Evolutionary conservation across 2,329 filamentous ascomycete species (phyloP).

Genomic region (Pseudocercospora crystallina): DNA sequence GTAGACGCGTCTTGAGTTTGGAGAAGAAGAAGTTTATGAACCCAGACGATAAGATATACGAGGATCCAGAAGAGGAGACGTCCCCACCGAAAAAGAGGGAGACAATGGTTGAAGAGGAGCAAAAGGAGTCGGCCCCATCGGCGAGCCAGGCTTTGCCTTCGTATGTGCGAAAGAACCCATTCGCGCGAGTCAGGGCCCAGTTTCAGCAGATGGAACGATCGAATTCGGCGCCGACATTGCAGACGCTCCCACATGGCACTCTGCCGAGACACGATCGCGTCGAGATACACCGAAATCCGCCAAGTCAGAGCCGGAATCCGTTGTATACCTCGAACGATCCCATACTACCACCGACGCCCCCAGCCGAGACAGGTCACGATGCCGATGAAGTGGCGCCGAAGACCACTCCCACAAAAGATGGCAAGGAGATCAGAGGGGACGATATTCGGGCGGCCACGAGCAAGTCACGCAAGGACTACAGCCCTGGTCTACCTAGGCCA

Average conservation of each 20-base stretch:
- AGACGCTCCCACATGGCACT: slow-evolving; percentile 23
- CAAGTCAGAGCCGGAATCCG: slow-evolving; percentile 78
- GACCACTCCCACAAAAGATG: slow-evolving; percentile 54
- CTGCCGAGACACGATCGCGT: slow-evolving; percentile 47
- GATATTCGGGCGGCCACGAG: slow-evolving; percentile 89
- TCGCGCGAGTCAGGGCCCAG: slow-evolving; percentile 61
- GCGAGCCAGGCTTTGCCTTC: slow-evolving; percentile 30
- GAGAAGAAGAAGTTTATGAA: slow-evolving; percentile 66
- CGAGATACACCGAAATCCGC: slow-evolving; percentile 83
- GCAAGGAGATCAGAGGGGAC: slow-evolving; percentile 50
- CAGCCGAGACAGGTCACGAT: slow-evolving; percentile 33
- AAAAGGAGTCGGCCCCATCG: slow-evolving; percentile 6
- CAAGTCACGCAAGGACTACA: slow-evolving; percentile 83
- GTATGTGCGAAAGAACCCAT: slow-evolving; percentile 63
- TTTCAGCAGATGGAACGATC: slow-evolving; percentile 46
- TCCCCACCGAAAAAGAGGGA: slow-evolving; percentile 16
- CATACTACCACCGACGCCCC: slow-evolving; percentile 36
- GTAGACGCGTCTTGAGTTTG: slow-evolving; percentile 66
- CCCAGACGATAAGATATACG: slow-evolving; percentile 80
- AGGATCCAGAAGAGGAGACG: slow-evolving; percentile 67
- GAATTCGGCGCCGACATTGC: slow-evolving; percentile 46
- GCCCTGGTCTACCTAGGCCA: slow-evolving; percentile 80
- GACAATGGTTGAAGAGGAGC: slow-evolving; percentile 3
- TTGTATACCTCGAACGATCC: slow-evolving; percentile 70
- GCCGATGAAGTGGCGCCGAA: slow-evolving; percentile 41